These are phyloP conservation scores for Gryganskiella cystojenkinii DNA, from an alignment of 192 early-diverging fungal genomes.

Conservation along the genomic window DNA sequence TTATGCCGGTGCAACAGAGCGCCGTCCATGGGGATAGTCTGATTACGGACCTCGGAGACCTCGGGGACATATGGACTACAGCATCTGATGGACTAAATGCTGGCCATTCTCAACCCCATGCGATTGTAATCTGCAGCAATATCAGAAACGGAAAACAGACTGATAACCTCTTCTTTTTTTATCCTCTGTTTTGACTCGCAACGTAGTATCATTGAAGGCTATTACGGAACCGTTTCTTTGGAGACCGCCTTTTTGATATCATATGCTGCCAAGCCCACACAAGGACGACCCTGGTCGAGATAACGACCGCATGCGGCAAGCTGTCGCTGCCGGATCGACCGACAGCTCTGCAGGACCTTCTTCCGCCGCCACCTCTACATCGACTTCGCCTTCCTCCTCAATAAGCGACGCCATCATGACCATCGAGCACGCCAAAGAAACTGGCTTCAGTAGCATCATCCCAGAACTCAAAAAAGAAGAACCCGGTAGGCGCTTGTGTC, in stretches of 20 bases:
- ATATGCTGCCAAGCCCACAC: slow-evolving; percentile 39
- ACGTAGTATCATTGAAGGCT: not conserved
- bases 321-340: slow-evolving; percentile 13
- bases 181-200: not conserved
- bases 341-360: slow-evolving; percentile 43
- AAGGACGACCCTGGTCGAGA: slow-evolving; percentile 31
- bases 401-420: slow-evolving; percentile 41
- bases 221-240: no score
- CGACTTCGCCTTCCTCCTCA: slow-evolving; percentile 44
- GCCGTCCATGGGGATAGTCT: no score
- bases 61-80: not conserved
- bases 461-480: slow-evolving; percentile 42
- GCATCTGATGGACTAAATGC: not conserved
- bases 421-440: slow-evolving; percentile 37
- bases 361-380: slow-evolving; percentile 28
- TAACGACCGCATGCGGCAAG: slow-evolving; percentile 23
- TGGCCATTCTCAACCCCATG: no score
- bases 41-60: no score
- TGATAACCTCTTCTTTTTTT: no score
- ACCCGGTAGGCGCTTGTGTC: slow-evolving; percentile 23
- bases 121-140: slow-evolving; percentile 21
- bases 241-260: not conserved
- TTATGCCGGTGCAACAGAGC: no score
- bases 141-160: no score
- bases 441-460: slow-evolving; percentile 34